These are phyloP conservation scores for Populus nigra DNA, from an alignment of 345 rosid genomes.

Conservation along the genomic window DNA sequence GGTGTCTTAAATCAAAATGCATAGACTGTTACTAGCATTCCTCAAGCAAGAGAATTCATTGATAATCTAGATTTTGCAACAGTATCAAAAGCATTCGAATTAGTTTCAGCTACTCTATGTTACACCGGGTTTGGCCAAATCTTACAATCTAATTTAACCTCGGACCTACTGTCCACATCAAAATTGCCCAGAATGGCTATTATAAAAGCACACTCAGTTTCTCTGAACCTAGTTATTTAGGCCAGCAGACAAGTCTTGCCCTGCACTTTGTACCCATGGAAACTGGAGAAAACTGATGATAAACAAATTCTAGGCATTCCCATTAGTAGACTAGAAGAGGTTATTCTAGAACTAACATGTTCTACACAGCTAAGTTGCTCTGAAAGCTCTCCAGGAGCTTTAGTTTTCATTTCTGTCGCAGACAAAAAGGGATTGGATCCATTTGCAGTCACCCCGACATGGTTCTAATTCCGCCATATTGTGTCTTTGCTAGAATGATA, in stretches of 20 bases:
- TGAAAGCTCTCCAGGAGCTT: neutral
- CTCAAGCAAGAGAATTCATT: too few species aligned
- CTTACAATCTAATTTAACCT: neutral
- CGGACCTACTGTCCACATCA: neutral
- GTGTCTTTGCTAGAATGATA: conserved; percentile 7
- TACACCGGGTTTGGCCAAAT: neutral
- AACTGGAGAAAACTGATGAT: neutral
- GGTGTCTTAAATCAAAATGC: too few species aligned
- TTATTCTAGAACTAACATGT: neutral
- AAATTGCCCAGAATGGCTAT: neutral
- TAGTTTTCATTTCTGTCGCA: neutral
- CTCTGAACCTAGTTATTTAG: neutral
- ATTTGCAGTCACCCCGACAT: neutral
- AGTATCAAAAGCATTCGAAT: neutral
- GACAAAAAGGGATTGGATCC: neutral
- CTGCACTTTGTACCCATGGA: neutral
- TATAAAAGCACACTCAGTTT: neutral
- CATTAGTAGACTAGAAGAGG: neutral
- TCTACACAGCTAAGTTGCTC: neutral
- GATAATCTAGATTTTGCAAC: too few species aligned
- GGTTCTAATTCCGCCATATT: conserved; percentile 4
- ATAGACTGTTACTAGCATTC: too few species aligned
- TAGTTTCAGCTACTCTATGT: neutral
- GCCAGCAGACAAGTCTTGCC: neutral
- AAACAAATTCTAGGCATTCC: neutral